Evolutionary conservation across 2,329 filamentous ascomycete species (phyloP), one percentile per base, ranked within the genome.

Genomic region (Allantophomopsis cytisporea): DNA sequence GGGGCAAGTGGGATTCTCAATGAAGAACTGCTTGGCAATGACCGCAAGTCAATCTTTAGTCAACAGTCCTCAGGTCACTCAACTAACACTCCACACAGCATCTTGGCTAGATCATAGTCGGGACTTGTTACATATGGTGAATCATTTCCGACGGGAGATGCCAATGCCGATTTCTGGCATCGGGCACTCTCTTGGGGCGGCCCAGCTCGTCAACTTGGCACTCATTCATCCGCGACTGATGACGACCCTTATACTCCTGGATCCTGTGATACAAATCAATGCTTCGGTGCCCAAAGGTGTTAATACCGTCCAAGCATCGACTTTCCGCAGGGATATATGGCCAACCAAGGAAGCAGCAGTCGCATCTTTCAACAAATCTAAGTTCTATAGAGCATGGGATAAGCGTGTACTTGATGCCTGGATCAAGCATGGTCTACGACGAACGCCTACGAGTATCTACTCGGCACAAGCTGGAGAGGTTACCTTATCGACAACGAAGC

Each of bases 121-220:
- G 36, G 89, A 96, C 58, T 73, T 94, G 4, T 69, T 91, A 14
- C 76, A 89, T 54, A 73, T 95, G 60, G 71, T 91, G 62, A 95
- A 94, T 60, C 68, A 75, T 39, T 89, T 94, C 61, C 82, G 85
- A 33, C 63, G 69, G 12, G 66, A 83, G 45, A 87, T 91, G 71
- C 81, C 83, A 11, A 80, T 47, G 18, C 89, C 89, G 2, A 66
- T 95, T 15, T 61, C 95, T 45, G 88, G 84, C 41, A 60, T 96
- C 20, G 89, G 86, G 13, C 89, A 96, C 61, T 94, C 85, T 50
- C 88, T 94, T 66, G 89, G 89, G 49, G 87, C 72, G 47, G 75
- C 73, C 54, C 73, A 83, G 42, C 68, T 95, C 39, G 68, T 73
- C 39, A 77, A 85, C 49, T 66, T 89, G 13, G 66, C 83, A 4